Base-by-base conservation (phyloP, 495 filamentous ascomycete genomes). In the Penicillium salamii region DNA sequence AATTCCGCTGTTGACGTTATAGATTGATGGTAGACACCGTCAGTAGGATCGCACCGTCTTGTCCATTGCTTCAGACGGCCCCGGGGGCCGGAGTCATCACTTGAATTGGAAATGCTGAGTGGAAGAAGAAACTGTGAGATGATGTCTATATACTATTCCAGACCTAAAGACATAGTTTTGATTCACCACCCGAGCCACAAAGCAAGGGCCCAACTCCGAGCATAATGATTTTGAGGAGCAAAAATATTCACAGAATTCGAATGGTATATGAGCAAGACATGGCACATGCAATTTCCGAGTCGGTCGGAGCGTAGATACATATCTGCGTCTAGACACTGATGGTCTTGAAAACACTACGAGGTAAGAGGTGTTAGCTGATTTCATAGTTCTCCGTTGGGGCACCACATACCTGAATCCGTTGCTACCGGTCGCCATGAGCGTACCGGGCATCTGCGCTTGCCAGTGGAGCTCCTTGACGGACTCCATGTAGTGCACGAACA, bases 401-500 rank as follows among this genome's bases (percentile, higher is more conserved):
- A 59, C 66, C 2, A 50, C 61, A 45, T 57, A 85, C 81, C 83
- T 84, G 66, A 97, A 97, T 43, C 88, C 86, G 63, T 79, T 81
- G 49, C 88, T 85, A 11, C 93, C 93, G 5, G 93, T 98, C 7
- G 89, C 91, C 69, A 97, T 85, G 20, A 97, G 71, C 17, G 80
- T 80, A n/a, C 93, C 93, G 0, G 90, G 90, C 63, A 96, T 96
- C 72, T 98, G 93, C 17, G 86, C 86, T 68, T 98, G 93, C 91
- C 93, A 98, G 70, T 97, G 93, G 41, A 87, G 69, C 67, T 98
- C 93, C 79, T 97, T 97, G 43, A 91, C 89, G 56, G 84, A 78
- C 55, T 93, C 89, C 75, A 92, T 90, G 62, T 95, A 96, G 71
- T 98, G 93, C 57, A 96, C 89, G 72, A 98, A 98, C 53, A 98